Base-by-base conservation (phyloP, 2,329 filamentous ascomycete genomes). In the Aspergillus awamori region DNA sequence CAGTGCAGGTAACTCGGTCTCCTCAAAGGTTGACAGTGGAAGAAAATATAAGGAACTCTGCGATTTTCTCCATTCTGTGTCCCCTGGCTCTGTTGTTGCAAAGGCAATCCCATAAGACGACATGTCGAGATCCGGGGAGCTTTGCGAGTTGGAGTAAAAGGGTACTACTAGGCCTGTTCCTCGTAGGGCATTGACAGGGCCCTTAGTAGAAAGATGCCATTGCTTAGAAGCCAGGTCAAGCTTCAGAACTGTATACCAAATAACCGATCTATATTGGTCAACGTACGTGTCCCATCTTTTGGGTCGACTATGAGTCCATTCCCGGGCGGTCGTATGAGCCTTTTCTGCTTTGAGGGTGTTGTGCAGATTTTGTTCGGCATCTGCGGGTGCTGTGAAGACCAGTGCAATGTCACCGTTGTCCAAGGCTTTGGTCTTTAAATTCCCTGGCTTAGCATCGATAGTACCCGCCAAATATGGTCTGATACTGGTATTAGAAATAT, bases 221-320 rank as follows among this genome's bases (percentile, higher is more conserved):
- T 45, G 43, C 10, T 45, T 10, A 10, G 24, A 30, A 11, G n/a
- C 11, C 20, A n/a, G 3, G 13, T 55, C 38, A 5, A 55, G 17
- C 33, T 55, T 45, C 24, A 55, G 38, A 8, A 55, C 53, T 8
- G 53, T 55, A n/a, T 30, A 55, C 53, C 53, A 55, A 8, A 55
- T 55, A 15, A 33, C 53, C 24, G 53, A 55, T 20, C 53, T 38
- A 20, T 30, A 55, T n/a, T 55, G 53, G 38, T 55, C 39, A 11
- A 45, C 38, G 13, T 45, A 55, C 1, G 38, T 45, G 13, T 55
- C 53, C 53, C 53, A 55, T 26, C 53, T n/a, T 43, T 43, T 55
- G 38, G 53, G 53, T 4, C 53, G 53, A 55, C 38, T 22, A 8
- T 55, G 11, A 10, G 22, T 43, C 53, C 53, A 55, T 45, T 55